phyloP scores from a whole-genome alignment of 805 yeast species.

The Candida namnaoensis region DNA sequence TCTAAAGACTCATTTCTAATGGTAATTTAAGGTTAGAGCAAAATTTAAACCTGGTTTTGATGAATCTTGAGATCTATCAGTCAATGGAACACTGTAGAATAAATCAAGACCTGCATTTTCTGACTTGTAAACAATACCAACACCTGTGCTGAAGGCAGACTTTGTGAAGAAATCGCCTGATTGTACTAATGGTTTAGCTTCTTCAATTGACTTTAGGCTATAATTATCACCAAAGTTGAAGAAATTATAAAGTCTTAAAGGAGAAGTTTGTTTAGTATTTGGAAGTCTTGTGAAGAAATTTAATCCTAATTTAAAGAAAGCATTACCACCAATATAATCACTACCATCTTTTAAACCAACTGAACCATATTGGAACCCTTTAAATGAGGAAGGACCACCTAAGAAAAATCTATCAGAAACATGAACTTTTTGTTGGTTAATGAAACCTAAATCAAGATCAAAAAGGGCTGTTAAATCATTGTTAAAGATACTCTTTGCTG shows the following conservation, averaged over 20 bases:
- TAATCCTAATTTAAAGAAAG: conserved; percentile 38
- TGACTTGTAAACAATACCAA: conserved; percentile 45
- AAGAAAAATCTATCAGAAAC: conserved; percentile 64
- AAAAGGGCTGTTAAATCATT: conserved; percentile 39
- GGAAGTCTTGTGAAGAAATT: conserved; percentile 50
- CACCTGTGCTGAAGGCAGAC: conserved; percentile 37
- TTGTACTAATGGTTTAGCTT: conserved; percentile 10
- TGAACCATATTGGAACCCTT: conserved; percentile 56
- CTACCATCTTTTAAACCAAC: conserved; percentile 40
- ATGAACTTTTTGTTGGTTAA: conserved; percentile 39
- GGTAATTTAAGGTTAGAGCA: conserved; percentile 39
- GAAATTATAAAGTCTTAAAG: conserved; percentile 56
- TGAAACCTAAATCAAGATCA: conserved; percentile 40
- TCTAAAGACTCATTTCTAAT: conserved; percentile 14
- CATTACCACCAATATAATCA: conserved; percentile 51
- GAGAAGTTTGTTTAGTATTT: conserved; percentile 28
- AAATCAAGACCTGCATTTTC: conserved; percentile 48
- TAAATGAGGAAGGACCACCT: conserved; percentile 56
- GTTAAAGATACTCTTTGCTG: conserved; percentile 14
- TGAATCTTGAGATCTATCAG: conserved; percentile 32
- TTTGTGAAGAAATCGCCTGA: conserved; percentile 14
- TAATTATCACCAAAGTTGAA: conserved; percentile 47
- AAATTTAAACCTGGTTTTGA: conserved; percentile 49
- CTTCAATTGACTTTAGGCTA: conserved; percentile 9
- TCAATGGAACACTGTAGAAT: conserved; percentile 45